Base-by-base conservation (phyloP, 2,329 filamentous ascomycete species). In the Aureobasidium sp. region DNA sequence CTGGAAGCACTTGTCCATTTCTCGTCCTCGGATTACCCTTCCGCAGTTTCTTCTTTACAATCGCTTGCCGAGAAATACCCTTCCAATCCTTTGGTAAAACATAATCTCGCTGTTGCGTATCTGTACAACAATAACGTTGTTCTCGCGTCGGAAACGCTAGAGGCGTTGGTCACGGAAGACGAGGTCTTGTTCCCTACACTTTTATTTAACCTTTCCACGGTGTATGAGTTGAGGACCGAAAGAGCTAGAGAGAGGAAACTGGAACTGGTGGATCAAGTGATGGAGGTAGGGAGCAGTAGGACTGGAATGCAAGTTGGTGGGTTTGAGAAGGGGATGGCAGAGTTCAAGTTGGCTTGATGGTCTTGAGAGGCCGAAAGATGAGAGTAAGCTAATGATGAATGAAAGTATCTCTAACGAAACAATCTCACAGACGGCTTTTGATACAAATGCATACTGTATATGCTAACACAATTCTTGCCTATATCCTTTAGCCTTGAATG, bases 201-300 rank as follows among this genome's bases (percentile, higher is more conserved):
- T 2, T 83, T 95, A 0, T 96, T 97, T 76, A 97, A 97, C 72
- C 75, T 99, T 13, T 86, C 87, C 12, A 97, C 93, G 0, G 84
- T 96, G 68, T 97, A 96, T 72, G 94, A 97, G 75, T 81, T 97
- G 8, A 94, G 89, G 71, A 92, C 89, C 0, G 92, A 97, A 68
- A 82, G 84, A 65, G 84, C 90, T 46, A 79, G 84, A 53, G 81
- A 81, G 13, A 75, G 88, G 68, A 97, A 97, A 79, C 74, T 83
- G 34, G 79, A 77, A 29, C 78, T 97, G 20, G 86, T 88, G 1
- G 88, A 91, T n/a, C 6, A 1, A 13, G 53, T 57, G 15, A 27
- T 8, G n/a, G 41, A 26, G 27, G 9, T 57, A 12, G 41, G n/a
- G 2, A 27, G 20, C 5, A 36, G 39, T 23, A 26, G 23, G 37